Base-by-base conservation (phyloP, 352 stramenopile genomes). In the Pythium vanterpoolii region DNA sequence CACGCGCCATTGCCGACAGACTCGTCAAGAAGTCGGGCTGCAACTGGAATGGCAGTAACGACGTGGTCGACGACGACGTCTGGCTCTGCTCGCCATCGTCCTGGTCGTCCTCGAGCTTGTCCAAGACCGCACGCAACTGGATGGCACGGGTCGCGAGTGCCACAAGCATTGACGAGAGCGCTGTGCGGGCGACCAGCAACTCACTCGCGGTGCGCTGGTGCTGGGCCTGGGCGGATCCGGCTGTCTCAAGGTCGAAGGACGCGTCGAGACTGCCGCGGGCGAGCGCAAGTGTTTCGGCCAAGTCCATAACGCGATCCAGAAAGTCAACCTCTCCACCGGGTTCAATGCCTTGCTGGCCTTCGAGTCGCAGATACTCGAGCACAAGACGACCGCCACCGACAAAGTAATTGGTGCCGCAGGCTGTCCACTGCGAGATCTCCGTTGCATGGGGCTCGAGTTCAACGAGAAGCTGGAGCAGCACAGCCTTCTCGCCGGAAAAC, bases 361-460 rank as follows among this genome's bases (percentile, higher is more conserved):
- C 82, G 47, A 90, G 62, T 38, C 79, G 79, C 21, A 90, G 60
- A 28, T 89, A 92, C 60, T 92, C 82, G 19, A 92, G 62, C 56
- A 88, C 19, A 28, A 90, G 60, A n/a, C n/a, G n/a, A 24, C 82
- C 82, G 13, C 82, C 82, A 14, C 79, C 77, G 18, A 90, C 62
- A 4, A 73, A 57, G 59, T 80, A 72, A 31, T 77, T 66, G 16
- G 64, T 71, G 14, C 77, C 66, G 50, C 71, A 83, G 28, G 68
- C 69, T 23, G 81, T 74, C 84, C 84, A 94, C 57, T 86, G 74
- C 18, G 82, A 72, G 39, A 94, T 89, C 34, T 76, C 69, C 2
- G 38, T 39, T 1, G 71, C 62, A 33, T 74, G 62, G n/a, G 76
- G 71, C 64, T 92, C 84, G 14, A 94, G 59, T 19, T 88, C 73